Evolutionary conservation across 257 asterid species (phyloP), one percentile per base, ranked within the genome.

Genomic region (Jacaranda mimosifolia): DNA sequence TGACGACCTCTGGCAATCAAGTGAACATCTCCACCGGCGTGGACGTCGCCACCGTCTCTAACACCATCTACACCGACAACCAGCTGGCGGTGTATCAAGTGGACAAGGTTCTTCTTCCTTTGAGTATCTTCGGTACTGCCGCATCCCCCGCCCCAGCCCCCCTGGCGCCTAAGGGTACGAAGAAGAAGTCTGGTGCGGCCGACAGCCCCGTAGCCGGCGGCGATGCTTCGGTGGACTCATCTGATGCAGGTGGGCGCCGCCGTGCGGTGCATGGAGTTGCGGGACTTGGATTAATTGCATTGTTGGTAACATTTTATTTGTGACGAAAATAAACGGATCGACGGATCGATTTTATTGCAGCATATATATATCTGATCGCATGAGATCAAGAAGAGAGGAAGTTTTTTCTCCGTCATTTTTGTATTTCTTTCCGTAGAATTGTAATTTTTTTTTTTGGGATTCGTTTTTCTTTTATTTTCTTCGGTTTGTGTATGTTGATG

Each of bases 21-120:
- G 98, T 94, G 32, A 94, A 94, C 59, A 73, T 94, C 21, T 84
- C 97, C 38, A 94, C 96, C 55, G 98, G 98, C 0, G 91, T 94
- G 0, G 80, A 83, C 63, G 86, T 86, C 1, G 91, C 97, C 78
- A 87, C 97, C 6, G 90, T 94, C 55, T 82, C 80, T 6, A 87
- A 91, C 81, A 81, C 96, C 4, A 62, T 94, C 4, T 94, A 91
- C 73, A 75, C 92, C 1, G 97, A 94, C 55, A 68, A 48, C 64
- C 96, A 92, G 78, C 88, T 94, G 67, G 98, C 97, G 0, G 91
- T 94, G 48, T 92, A 94, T 58, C 91, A 92, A 51, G 92, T 94
- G 14, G 97, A 92, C 49, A 84, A 88, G 80, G 98, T 94, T 48
- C 92, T 94, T 62, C 97, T 88, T 10, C 98, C 98, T 7, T 7